These are phyloP conservation scores for Pleurotus pulmonarius DNA, from an alignment of 768 basidiomycete species.

Conservation along the genomic window DNA sequence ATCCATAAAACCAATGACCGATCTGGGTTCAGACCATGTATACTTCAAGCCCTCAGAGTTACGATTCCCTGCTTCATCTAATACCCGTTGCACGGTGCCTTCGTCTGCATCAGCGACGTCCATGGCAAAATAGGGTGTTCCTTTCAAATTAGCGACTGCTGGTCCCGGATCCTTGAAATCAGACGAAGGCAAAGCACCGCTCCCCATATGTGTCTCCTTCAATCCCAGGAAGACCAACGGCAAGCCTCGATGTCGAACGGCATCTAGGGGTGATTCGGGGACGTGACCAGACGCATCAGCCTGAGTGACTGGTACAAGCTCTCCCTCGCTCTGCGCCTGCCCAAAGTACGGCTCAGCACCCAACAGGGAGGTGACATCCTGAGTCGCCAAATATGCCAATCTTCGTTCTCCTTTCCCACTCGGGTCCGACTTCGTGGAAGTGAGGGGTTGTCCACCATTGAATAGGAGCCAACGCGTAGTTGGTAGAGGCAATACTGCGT, in stretches of 20 bases:
- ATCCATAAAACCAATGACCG: constrained; percentile 53
- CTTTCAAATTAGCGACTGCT: constrained; percentile 59
- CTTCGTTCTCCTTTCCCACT: constrained; percentile 24
- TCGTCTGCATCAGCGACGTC: constrained; percentile 58
- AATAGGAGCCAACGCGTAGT: constrained; percentile 77
- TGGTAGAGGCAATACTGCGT: constrained; percentile 56
- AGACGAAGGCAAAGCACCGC: constrained; percentile 51
- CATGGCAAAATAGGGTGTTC: constrained; percentile 83
- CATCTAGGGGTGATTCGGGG: constrained; percentile 38
- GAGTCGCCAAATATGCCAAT: constrained; percentile 55
- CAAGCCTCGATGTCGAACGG: constrained; percentile 54
- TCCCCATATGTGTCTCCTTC: constrained; percentile 46
- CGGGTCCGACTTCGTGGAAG: constrained; percentile 30
- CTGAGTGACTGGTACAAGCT: constrained; percentile 24
- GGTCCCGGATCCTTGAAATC: constrained; percentile 56
- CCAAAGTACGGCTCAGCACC: constrained; percentile 69
- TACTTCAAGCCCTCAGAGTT: constrained; percentile 33
- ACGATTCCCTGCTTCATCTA: not conserved
- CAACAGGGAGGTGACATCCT: constrained; percentile 61
- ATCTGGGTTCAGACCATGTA: constrained; percentile 65
- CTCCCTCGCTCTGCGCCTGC: constrained; percentile 52
- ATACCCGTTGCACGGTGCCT: constrained; percentile 7
- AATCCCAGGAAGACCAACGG: constrained; percentile 80
- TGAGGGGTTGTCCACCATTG: constrained; percentile 67
- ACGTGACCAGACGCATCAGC: constrained; percentile 17